Percentiles rank a stretch among this genome's conserved stretches.
These are phyloP conservation scores for Populus davidiana DNA, from an alignment of 345 rosid species.

Conservation along the genomic window DNA sequence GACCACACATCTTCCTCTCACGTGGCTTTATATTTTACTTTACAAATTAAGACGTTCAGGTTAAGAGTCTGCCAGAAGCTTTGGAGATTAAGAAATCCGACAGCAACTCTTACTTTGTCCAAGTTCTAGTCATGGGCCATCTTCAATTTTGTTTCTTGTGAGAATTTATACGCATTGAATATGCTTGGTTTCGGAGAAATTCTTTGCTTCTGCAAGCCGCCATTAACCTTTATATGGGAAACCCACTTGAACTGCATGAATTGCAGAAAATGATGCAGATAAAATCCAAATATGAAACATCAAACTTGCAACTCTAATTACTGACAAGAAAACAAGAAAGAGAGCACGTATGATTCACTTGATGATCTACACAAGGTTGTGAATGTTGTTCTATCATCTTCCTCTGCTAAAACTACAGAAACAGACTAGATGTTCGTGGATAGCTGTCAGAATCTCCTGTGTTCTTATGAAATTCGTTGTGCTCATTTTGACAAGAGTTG, in stretches of 20 bases:
- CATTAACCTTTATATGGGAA: too few relatives aligned
- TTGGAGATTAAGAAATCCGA: background rate
- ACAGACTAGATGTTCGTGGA: background rate
- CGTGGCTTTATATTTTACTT: background rate
- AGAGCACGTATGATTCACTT: background rate
- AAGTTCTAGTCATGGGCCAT: too few relatives aligned
- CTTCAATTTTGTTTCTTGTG: background rate
- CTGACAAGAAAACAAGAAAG: background rate
- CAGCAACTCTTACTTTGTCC: background rate
- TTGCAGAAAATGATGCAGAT: too few relatives aligned
- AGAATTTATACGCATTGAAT: background rate
- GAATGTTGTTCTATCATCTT: background rate
- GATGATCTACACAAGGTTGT: background rate
- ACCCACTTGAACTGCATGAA: too few relatives aligned
- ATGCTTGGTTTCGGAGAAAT: too few relatives aligned
- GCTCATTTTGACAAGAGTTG: conserved; percentile 54
- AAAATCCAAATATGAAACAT: too few relatives aligned
- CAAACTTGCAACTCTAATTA: background rate
- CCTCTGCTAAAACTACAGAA: background rate
- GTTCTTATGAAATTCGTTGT: conserved; percentile 82
- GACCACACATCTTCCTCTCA: background rate
- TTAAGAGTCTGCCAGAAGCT: background rate
- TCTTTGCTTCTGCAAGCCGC: too few relatives aligned
- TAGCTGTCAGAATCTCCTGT: conserved; percentile 56
- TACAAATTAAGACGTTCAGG: background rate